These are phyloP conservation scores for Prunus mira DNA, from an alignment of 306 rosid genomes.

Conservation along the genomic window DNA sequence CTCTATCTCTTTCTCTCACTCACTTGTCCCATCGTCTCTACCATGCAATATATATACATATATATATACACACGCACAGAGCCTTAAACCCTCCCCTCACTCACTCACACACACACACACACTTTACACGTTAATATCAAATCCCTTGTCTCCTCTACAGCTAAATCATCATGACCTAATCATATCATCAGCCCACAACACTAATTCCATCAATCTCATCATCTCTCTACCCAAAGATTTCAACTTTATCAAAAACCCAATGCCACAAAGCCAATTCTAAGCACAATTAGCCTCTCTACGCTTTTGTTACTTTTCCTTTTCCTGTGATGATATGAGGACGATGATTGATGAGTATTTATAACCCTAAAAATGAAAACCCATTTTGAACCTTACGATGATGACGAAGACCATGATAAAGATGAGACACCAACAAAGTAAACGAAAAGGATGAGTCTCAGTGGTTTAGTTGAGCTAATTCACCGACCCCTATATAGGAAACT, in stretches of 20 bases:
- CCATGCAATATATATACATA: constrained; percentile 21
- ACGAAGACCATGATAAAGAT: constrained; percentile 22
- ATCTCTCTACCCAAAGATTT: not conserved
- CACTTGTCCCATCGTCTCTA: constrained; percentile 23
- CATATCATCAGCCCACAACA: constrained; percentile 19
- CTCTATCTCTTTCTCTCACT: not conserved
- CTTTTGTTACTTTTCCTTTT: not conserved
- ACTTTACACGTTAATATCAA: constrained; percentile 14
- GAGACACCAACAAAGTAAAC: constrained; percentile 28
- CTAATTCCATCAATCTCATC: not conserved
- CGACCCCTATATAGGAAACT: constrained; percentile 16
- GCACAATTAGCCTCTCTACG: not conserved
- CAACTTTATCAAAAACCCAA: not conserved
- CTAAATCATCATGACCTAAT: constrained; percentile 39
- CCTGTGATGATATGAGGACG: not conserved
- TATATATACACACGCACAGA: not conserved
- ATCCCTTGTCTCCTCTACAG: constrained; percentile 6
- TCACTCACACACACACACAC: not conserved
- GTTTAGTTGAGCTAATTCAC: constrained; percentile 35
- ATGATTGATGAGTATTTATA: not conserved
- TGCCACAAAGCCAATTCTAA: not conserved
- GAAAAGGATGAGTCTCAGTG: constrained; percentile 20
- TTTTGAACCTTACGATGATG: constrained; percentile 8
- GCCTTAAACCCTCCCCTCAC: not conserved
- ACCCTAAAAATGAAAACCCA: not conserved